Percentiles rank a stretch among this genome's conserved stretches.
These are phyloP conservation scores for Aspergillus sp. DNA, from an alignment of 2,329 filamentous ascomycete species.

Conservation along the genomic window DNA sequence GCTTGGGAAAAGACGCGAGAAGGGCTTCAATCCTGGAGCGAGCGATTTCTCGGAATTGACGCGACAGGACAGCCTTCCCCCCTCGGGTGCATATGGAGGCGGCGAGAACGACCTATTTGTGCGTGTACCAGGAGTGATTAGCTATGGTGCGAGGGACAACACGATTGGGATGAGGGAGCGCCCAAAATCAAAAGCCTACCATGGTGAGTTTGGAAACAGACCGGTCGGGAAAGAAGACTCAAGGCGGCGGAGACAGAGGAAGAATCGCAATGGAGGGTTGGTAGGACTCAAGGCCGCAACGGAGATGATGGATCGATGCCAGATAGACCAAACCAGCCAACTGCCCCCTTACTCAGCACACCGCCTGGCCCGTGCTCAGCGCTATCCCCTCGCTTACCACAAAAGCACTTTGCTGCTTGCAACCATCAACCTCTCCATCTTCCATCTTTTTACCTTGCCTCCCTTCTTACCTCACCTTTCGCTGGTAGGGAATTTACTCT, in stretches of 20 bases:
- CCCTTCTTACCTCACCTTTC: conserved; percentile 9
- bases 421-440: conserved; percentile 6
- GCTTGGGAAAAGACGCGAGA: conserved; percentile 94
- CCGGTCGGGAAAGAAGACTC: background rate
- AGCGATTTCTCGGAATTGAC: conserved; percentile 97
- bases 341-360: background rate
- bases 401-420: conserved; percentile 18
- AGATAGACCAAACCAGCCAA: conserved; percentile 14
- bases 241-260: background rate
- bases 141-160: conserved; percentile 1
- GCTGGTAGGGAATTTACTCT: background rate
- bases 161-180: background rate
- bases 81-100: conserved; percentile 98
- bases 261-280: background rate
- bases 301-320: conserved; percentile 8
- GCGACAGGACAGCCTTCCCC: conserved; percentile 95
- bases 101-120: conserved; percentile 83
- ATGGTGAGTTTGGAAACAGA: conserved; percentile 16
- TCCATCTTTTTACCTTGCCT: conserved; percentile 5
- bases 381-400: conserved; percentile 38
- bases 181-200: conserved; percentile 18
- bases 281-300: background rate
- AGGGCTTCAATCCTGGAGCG: conserved; percentile 94
- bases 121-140: conserved; percentile 20
- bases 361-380: conserved; percentile 32